Conservation (phyloP, 2,329 filamentous ascomycete genomes). For the Penicillium paneum region DNA sequence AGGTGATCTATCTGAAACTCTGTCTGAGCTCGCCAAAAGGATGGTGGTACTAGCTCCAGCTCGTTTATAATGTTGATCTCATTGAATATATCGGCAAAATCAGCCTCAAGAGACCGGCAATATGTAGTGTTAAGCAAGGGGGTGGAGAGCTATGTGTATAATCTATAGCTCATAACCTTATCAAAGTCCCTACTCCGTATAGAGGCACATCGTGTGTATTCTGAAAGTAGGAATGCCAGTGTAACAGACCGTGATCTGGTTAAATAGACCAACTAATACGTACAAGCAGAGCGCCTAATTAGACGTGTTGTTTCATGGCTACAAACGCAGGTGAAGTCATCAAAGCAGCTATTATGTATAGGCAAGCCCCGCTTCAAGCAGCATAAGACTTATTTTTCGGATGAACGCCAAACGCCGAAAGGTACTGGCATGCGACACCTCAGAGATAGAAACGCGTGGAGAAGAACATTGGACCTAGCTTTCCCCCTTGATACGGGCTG, state of each 20-base stretch:
- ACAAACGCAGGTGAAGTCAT: background rate
- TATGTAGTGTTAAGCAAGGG: background rate
- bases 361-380: background rate
- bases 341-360: background rate
- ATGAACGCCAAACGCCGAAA: background rate
- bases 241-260: too few species aligned
- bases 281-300: background rate
- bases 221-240: background rate
- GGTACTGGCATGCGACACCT: background rate
- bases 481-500: constrained; percentile 9
- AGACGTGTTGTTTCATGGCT: background rate
- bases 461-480: background rate
- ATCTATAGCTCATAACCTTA: background rate
- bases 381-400: background rate
- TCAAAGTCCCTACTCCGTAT: background rate
- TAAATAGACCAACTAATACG: background rate
- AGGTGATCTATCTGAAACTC: background rate
- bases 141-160: background rate
- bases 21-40: background rate
- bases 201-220: background rate
- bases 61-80: background rate
- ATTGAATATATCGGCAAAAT: background rate
- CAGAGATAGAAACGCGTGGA: constrained; percentile 6
- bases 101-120: background rate
- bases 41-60: background rate